A percentile compares a stretch with the other conserved stretches of the same genome.
These are phyloP conservation scores for Taphrina pruni DNA, from an alignment of 1,139 yeast genomes.

Conservation along the genomic window DNA sequence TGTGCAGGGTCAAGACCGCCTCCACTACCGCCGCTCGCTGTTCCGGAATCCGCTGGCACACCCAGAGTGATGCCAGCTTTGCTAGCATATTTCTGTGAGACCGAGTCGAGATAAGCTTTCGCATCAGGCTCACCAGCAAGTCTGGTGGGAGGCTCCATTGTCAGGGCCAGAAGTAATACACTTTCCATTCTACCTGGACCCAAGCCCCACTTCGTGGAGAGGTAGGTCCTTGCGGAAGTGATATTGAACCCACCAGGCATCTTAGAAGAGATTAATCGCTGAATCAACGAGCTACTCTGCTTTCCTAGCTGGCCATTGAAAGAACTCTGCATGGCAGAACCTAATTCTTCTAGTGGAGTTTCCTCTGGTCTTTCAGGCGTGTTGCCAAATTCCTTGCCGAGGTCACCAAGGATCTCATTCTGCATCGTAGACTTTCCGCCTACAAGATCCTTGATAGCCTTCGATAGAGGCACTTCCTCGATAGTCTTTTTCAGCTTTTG, in stretches of 20 bases:
- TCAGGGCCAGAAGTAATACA: constrained; percentile 77
- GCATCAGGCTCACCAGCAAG: constrained; percentile 87
- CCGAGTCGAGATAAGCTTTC: constrained; percentile 79
- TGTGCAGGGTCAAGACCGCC: constrained; percentile 96
- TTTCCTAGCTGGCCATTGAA: constrained; percentile 90
- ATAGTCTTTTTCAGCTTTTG: constrained; percentile 91
- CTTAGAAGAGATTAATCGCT: constrained; percentile 91
- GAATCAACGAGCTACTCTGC: constrained; percentile 84
- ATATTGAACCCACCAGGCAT: constrained; percentile 99
- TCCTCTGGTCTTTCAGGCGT: constrained; percentile 99
- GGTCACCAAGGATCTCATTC: constrained; percentile 96
- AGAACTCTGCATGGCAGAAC: constrained; percentile 90
- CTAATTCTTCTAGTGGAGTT: constrained; percentile 92
- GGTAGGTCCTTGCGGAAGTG: constrained; percentile 86
- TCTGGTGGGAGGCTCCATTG: constrained; percentile 90
- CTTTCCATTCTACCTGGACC: constrained; percentile 94
- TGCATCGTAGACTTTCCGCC: constrained; percentile 98
- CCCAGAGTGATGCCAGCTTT: constrained; percentile 77
- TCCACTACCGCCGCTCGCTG: constrained; percentile 71
- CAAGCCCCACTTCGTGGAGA: constrained; percentile 88
- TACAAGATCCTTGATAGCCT: constrained; percentile 94
- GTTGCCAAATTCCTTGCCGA: constrained; percentile 95
- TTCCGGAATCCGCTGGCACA: constrained; percentile 64
- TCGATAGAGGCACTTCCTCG: constrained; percentile 82
- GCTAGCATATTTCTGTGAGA: constrained; percentile 85